Evolutionary conservation across 768 basidiomycete species (phyloP), one percentile per base, ranked within the genome.

Genomic region (Mycena olivaceomarginata): DNA sequence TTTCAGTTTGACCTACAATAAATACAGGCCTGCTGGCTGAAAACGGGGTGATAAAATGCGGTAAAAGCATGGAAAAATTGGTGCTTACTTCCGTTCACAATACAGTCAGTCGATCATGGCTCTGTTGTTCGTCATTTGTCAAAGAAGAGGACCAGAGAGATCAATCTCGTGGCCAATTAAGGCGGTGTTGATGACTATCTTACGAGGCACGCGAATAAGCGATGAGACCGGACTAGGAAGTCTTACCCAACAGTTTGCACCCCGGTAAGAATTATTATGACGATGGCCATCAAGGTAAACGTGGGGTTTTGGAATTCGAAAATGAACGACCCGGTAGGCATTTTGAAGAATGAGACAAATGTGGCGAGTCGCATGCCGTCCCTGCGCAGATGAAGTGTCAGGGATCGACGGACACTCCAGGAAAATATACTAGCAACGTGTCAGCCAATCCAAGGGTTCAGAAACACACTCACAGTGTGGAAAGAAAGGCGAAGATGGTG

Each of bases 181-280:
- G 3, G 12, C 18, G 10, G 31, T n/a, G 4, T 2, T 11, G 16
- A 71, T 51, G 2, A 46, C 41, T 40, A 71, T 51, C 5, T 0
- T 3, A 5, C 39, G 16, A 25, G 20, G 57, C 57, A 31, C 9
- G 31, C 31, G 25, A 15, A 20, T 51, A 13, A 13, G 40, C 59
- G 11, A 45, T 9, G 7, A 46, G 15, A 5, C 31, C 15, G 8
- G 43, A 45, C 31, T 40, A 22, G 6, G 12, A 56, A 12, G 4
- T 15, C 68, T 4, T 4, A 31, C 31, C 31, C 31, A 31, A 3
- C 31, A 31, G 31, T 31, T 31, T 31, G 31, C 4, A 31, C 51
- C 59, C 68, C 68, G 16, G 68, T 70, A 40, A 70, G 31, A 16
- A 70, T 37, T 56, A 70, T 3, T 15, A 70, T 16, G 13, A 18